Evolutionary conservation across 768 basidiomycete species (phyloP), one percentile per base, ranked within the genome.

Genomic region (Boletus reticuloceps): DNA sequence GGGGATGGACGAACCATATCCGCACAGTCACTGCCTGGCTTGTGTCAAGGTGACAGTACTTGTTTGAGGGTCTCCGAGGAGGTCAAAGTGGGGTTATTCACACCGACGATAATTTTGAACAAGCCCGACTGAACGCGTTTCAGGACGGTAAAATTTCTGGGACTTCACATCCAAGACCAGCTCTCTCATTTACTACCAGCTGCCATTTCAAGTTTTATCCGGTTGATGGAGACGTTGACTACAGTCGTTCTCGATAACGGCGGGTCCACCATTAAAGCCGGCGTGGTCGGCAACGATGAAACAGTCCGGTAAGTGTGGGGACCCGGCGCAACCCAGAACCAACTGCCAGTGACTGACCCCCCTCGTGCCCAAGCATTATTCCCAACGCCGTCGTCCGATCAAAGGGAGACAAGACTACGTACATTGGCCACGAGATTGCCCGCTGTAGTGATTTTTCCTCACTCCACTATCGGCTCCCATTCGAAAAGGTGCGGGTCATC

Each of bases 201-300:
- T 27, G 27, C 27, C 27, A 27, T 1, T 27, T 9, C 29, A 29
- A 29, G 29, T 29, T 29, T 29, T 29, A 29, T 9, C 29, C 9
- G n/a, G 38, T 9, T 12, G 50, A 60, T 71, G 53, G 38, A 50
- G 10, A 25, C 60, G 2, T 6, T 39, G 40, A 65, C 74, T 13
- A 75, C 85, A 27, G 73, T 94, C 51, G 77, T 95, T 14, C 77
- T 96, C 43, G 94, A 98, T 70, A 98, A 96, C 67, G 94, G 94
- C 39, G 94, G 84, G 11, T 84, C 81, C 36, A 82, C 82, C 5
- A 85, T 96, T 70, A 98, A 97, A 67, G 81, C 82, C 29, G 89
- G 91, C 1, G 55, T 84, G 25, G 76, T 75, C 41, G 70, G 66
- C 45, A 66, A 63, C 43, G 62, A 63, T 50, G 71, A 66, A 50